Percentiles rank a stretch among this genome's conserved stretches.
Conservation (phyloP, 2,329 filamentous ascomycete genomes). For the Cylindrodendrum hubeiense region DNA sequence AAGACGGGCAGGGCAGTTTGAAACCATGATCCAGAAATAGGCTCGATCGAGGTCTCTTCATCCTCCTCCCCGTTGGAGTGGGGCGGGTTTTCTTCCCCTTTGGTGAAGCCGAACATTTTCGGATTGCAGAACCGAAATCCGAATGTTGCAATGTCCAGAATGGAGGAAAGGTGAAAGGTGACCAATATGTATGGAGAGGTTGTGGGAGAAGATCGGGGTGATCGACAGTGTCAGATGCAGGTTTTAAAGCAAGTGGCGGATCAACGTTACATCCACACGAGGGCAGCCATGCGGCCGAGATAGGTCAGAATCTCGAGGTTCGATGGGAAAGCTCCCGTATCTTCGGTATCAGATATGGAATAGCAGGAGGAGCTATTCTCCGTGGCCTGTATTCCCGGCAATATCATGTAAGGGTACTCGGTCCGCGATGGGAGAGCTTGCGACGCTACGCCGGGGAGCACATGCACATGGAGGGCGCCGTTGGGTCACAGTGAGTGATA, state of each 20-base stretch:
- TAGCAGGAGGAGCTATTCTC: neutral
- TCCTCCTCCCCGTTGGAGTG: conserved; percentile 19
- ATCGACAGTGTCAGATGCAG: conserved; percentile 18
- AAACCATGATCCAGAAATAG: conserved; percentile 27
- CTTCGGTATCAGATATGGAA: conserved; percentile 24
- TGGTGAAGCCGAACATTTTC: conserved; percentile 37
- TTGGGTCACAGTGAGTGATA: conserved; percentile 15
- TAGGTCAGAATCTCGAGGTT: conserved; percentile 5
- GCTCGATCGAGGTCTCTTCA: conserved; percentile 5
- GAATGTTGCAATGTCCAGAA: neutral
- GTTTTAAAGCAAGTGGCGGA: conserved; percentile 17
- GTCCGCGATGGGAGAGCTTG: neutral
- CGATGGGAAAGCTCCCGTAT: neutral
- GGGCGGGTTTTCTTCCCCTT: conserved; percentile 25
- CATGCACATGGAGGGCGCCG: conserved; percentile 16
- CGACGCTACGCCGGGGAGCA: conserved; percentile 5
- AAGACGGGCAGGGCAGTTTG: conserved; percentile 73
- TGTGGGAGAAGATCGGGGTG: neutral
- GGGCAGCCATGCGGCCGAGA: conserved; percentile 7
- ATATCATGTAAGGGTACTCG: neutral
- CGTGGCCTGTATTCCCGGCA: neutral
- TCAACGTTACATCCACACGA: conserved; percentile 7
- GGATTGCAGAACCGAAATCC: neutral
- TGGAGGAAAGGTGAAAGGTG: neutral
- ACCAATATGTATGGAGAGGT: neutral